Evolutionary conservation across 495 filamentous ascomycete genomes (phyloP).

Genomic region (Penicillium cataractarum): DNA sequence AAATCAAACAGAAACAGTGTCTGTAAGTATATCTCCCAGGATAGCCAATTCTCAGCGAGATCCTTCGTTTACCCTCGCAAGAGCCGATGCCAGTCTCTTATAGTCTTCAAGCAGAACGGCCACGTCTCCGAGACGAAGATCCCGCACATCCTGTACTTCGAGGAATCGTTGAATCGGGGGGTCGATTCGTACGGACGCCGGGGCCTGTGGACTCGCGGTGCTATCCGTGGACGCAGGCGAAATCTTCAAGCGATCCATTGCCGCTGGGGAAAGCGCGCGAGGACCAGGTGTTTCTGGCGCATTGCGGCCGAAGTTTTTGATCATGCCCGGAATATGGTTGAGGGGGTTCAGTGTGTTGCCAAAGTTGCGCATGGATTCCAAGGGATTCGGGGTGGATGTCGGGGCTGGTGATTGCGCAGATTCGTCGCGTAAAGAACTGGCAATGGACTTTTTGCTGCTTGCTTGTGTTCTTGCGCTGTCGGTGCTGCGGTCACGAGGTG

Average conservation of each 20-base stretch:
- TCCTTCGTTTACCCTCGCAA: slow-evolving; percentile 43
- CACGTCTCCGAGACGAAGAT: slow-evolving; percentile 82
- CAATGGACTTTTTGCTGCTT: slow-evolving; percentile 37
- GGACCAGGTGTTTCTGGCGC: slow-evolving; percentile 39
- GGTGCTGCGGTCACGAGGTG: slow-evolving; percentile 70
- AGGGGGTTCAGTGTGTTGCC: slow-evolving; percentile 84
- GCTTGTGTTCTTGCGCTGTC: slow-evolving; percentile 70
- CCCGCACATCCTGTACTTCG: slow-evolving; percentile 73
- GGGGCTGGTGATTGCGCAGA: slow-evolving; percentile 25
- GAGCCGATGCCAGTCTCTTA: slow-evolving; percentile 65
- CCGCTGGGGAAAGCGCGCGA: slow-evolving; percentile 31
- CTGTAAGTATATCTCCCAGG: not conserved
- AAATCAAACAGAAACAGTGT: not conserved
- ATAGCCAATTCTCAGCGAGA: slow-evolving; percentile 12
- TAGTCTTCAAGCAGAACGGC: slow-evolving; percentile 85
- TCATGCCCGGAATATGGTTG: slow-evolving; percentile 72
- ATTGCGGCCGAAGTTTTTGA: slow-evolving; percentile 75
- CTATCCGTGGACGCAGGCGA: slow-evolving; percentile 31
- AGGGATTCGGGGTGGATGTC: slow-evolving; percentile 51
- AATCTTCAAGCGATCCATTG: slow-evolving; percentile 34
- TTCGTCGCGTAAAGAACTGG: slow-evolving; percentile 34
- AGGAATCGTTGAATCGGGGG: slow-evolving; percentile 82
- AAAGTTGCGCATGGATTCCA: slow-evolving; percentile 83
- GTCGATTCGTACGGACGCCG: slow-evolving; percentile 50
- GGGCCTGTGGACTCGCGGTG: slow-evolving; percentile 24